Evolutionary conservation across 2,329 filamentous ascomycete species (phyloP), one percentile per base, ranked within the genome.

Genomic region (Microsporum audouinii): DNA sequence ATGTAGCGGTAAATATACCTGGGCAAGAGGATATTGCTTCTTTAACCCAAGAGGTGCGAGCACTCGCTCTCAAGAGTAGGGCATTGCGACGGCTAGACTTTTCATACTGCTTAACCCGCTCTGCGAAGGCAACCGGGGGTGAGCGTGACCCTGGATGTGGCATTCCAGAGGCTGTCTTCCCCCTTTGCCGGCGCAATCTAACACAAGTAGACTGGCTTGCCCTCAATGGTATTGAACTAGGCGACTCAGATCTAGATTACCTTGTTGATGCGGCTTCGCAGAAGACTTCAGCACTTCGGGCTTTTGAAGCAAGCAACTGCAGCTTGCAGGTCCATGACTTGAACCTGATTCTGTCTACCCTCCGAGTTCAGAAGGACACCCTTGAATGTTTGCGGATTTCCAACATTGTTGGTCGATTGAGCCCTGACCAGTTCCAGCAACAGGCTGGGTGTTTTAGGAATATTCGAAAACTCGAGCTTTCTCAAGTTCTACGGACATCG

Each of bases 131-230:
- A n/a, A 73, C 76, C 51, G 72, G 73, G 57, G 70, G 72, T 23
- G 75, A 74, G 14, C 79, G 80, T 65, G 84, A 87, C 67, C 78
- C 82, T 4, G 86, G 86, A 0, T 88, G 85, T 68, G 86, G 84
- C 45, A 84, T 89, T 57, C 83, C 86, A 17, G 85, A 87, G 69
- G 86, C 85, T 1, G 76, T 89, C 3, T 84, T 87, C 66, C 84
- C 86, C 1, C 75, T 88, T 4, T 88, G 84, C 71, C 83, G 83
- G 64, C 80, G 82, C 63, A 82, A 86, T 66, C 78, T 84, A 29
- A 88, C 86, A 0, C 86, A 84, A 66, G 82, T 88, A 17, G 84
- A 87, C 69, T 89, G 86, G 86, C 81, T 89, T 59, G 79, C 82
- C 27, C 72, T 89, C 62, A 88, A 84, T 63, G 84, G 84, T 10